These are phyloP conservation scores for Olyra latifolia DNA, from an alignment of 176 grass and related monocot species.

Conservation along the genomic window DNA sequence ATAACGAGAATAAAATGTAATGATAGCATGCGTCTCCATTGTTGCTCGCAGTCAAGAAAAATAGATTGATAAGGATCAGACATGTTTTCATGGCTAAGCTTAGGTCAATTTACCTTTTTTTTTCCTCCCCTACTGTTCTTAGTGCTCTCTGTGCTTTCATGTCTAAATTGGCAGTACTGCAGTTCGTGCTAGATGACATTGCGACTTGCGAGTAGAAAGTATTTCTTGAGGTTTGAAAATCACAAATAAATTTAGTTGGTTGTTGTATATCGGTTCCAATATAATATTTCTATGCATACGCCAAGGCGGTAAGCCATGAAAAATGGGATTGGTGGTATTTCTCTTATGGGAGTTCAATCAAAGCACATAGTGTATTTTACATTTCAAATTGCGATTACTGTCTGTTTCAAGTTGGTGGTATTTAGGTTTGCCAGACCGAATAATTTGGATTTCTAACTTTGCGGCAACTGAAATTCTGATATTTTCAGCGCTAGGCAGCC, in stretches of 20 bases:
- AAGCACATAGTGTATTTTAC: too few relatives aligned
- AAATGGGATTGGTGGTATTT: neutral
- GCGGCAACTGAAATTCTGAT: too few relatives aligned
- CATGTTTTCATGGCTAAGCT: neutral
- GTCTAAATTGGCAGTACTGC: neutral
- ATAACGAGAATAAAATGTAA: slow-evolving; percentile 27
- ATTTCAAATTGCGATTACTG: too few relatives aligned
- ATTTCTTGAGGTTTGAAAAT: neutral
- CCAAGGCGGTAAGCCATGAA: neutral
- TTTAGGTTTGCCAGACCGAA: too few relatives aligned
- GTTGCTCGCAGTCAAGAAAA: slow-evolving; percentile 5
- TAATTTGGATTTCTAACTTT: too few relatives aligned
- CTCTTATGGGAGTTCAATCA: neutral
- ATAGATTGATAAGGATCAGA: neutral
- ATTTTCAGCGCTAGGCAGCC: too few relatives aligned
- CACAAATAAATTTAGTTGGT: too few relatives aligned
- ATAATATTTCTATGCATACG: too few relatives aligned
- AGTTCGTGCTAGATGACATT: neutral
- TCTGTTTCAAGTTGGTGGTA: too few relatives aligned
- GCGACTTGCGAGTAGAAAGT: neutral
- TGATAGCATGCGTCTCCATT: neutral
- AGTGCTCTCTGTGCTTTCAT: slow-evolving; percentile 5
- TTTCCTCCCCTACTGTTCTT: neutral
- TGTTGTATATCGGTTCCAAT: too few relatives aligned
- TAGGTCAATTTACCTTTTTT: slow-evolving; percentile 20